phyloP scores from a whole-genome alignment of 306 rosid species.

The Aeschynomene evenia region DNA sequence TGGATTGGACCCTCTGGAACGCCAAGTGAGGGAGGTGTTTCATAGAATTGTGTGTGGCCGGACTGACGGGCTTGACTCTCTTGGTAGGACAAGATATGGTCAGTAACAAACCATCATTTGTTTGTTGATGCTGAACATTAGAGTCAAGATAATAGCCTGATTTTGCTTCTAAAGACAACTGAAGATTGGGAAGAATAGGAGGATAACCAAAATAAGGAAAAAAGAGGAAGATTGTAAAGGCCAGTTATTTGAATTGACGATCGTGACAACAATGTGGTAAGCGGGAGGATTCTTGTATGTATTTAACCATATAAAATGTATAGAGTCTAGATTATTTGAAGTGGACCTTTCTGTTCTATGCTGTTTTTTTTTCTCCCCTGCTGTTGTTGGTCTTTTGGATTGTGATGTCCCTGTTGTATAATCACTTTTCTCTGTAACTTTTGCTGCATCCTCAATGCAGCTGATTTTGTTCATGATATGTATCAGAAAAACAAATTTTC shows the following conservation, averaged over 20 bases:
- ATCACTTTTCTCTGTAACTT: constrained; percentile 30
- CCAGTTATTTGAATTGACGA: constrained; percentile 9
- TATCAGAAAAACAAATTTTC: not conserved
- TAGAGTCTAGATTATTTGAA: constrained; percentile 44
- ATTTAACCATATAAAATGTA: constrained; percentile 41
- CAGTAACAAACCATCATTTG: constrained; percentile 13
- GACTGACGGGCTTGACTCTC: constrained; percentile 71
- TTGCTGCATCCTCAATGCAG: constrained; percentile 39
- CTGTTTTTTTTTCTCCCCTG: not conserved
- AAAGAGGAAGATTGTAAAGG: not conserved
- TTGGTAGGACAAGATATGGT: constrained; percentile 38
- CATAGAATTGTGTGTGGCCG: constrained; percentile 73
- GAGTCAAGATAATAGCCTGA: constrained; percentile 2
- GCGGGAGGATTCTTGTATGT: constrained; percentile 45
- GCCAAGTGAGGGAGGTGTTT: constrained; percentile 84
- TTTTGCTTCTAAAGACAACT: constrained; percentile 25
- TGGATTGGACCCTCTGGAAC: constrained; percentile 78
- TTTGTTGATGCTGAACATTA: constrained; percentile 16
- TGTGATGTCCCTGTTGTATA: constrained; percentile 43
- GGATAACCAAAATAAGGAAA: not conserved
- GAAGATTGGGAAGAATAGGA: constrained; percentile 9
- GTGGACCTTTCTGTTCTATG: constrained; percentile 34
- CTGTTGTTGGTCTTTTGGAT: not conserved
- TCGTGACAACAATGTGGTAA: constrained; percentile 19
- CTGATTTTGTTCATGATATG: constrained; percentile 28